These are phyloP conservation scores for Xylaria arbuscula DNA, from an alignment of 2,329 filamentous ascomycete genomes.

Conservation along the genomic window DNA sequence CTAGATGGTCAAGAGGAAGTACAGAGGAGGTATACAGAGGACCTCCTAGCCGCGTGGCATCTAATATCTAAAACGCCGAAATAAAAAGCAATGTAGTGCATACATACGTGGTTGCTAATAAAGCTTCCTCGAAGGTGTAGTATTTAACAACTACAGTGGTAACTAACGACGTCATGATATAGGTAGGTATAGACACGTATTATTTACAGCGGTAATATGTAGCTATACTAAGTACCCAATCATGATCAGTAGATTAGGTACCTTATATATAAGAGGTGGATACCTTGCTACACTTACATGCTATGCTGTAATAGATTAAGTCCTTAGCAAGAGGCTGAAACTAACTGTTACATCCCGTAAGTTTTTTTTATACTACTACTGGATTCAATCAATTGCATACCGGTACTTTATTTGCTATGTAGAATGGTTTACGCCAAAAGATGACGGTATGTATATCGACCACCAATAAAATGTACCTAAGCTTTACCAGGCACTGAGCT, in stretches of 20 bases:
- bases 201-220: neutral
- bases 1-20: neutral
- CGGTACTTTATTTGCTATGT: no score
- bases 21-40: neutral
- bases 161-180: neutral
- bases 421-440: neutral
- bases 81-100: neutral
- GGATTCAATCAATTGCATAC: neutral
- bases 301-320: neutral
- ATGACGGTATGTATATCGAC: neutral
- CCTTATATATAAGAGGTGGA: neutral
- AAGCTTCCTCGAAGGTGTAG: neutral
- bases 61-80: neutral
- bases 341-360: neutral
- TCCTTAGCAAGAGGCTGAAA: neutral
- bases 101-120: neutral
- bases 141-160: neutral
- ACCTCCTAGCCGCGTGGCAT: neutral
- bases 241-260: neutral
- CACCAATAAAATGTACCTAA: conserved; percentile 12
- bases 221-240: neutral
- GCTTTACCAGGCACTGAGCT: neutral
- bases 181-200: neutral
- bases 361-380: neutral
- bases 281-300: no score